Base-by-base conservation (phyloP, 768 basidiomycete genomes). In the Coprinopsis cinerea region DNA sequence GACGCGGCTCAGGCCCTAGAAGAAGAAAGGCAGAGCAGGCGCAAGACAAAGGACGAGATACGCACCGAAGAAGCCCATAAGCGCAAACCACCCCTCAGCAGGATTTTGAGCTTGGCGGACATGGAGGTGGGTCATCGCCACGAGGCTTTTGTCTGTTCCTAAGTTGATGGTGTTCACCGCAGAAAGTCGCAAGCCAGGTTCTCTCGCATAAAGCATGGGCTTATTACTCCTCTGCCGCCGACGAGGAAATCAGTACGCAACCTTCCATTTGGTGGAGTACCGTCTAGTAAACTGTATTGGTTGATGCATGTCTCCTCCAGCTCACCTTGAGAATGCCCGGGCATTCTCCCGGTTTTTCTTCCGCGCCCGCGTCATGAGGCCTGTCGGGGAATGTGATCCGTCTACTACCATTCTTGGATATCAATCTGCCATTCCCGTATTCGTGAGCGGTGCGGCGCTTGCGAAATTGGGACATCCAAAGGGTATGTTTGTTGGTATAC, bases 261-360 rank as follows among this genome's bases (percentile, higher is more conserved):
- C n/a, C 13, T 39, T 43, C 7, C 15, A 32, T 34, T 7, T 9
- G 22, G n/a, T n/a, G n/a, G n/a, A n/a, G n/a, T n/a, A 20, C n/a
- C 32, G 42, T 5, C 22, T 13, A 13, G 22, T 4, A 9, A 11
- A 30, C 18, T 40, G 37, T 9, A 7, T 24, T n/a, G 23, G 27
- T n/a, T n/a, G 20, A 45, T 44, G 51, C 57, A 53, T 47, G 10
- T 24, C 40, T 42, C 28, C 26, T 47, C 35, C 57, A 88, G 85
- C 81, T 10, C 65, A 78, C 58, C 52, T 60, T 9, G 86, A 92
- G 63, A 93, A 92, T 54, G 70, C 76, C n/a, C 74, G 78, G 35
- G 88, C 88, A n/a, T 93, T 89, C 64, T 72, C 77, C 35, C 80
- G 90, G 25, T 85, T 92, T 64, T 95, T 92, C 72, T 94, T 95